phyloP scores from a whole-genome alignment of 2,329 filamentous ascomycete genomes.

The Chalaropsis ovoidea region DNA sequence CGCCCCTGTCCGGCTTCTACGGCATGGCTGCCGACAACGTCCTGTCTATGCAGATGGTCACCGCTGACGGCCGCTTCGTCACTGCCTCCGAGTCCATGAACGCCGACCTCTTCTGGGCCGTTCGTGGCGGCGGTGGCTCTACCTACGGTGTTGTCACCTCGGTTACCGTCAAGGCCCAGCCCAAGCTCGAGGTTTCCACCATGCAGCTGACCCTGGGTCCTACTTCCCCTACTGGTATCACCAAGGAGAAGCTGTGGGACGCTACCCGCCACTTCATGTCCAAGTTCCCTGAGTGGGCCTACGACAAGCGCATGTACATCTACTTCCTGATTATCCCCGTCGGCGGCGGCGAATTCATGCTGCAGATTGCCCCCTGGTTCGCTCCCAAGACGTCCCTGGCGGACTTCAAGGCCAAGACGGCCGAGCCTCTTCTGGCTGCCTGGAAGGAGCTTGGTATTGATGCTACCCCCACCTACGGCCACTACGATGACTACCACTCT shows the following conservation, averaged over 20 bases:
- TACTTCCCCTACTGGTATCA: constrained; percentile 32
- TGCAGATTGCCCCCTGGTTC: constrained; percentile 31
- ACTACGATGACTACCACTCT: constrained; percentile 30
- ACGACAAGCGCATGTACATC: constrained; percentile 24
- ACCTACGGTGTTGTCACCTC: constrained; percentile 39
- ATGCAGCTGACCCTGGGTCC: constrained; percentile 30
- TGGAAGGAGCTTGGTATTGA: constrained; percentile 34
- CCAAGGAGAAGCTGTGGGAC: constrained; percentile 33
- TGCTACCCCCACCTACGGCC: constrained; percentile 27
- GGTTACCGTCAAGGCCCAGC: constrained; percentile 33
- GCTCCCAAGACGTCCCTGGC: constrained; percentile 29
- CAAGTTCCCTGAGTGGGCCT: constrained; percentile 27
- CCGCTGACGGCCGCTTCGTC: constrained; percentile 37
- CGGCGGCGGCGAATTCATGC: constrained; percentile 30
- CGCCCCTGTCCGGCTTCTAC: constrained; percentile 32
- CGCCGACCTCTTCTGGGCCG: constrained; percentile 42
- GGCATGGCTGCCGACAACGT: constrained; percentile 44
- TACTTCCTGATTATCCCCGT: constrained; percentile 29
- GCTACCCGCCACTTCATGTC: constrained; percentile 34
- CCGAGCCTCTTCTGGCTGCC: constrained; percentile 31
- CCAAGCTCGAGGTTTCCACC: constrained; percentile 32
- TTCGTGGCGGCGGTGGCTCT: constrained; percentile 38
- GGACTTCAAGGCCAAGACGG: constrained; percentile 32
- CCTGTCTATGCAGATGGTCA: constrained; percentile 40
- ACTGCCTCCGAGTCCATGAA: constrained; percentile 37